Percentiles rank a stretch among this genome's conserved stretches.
Evolutionary conservation across 2,329 filamentous ascomycete genomes (phyloP).

Genomic region (Lachnellula occidentalis): DNA sequence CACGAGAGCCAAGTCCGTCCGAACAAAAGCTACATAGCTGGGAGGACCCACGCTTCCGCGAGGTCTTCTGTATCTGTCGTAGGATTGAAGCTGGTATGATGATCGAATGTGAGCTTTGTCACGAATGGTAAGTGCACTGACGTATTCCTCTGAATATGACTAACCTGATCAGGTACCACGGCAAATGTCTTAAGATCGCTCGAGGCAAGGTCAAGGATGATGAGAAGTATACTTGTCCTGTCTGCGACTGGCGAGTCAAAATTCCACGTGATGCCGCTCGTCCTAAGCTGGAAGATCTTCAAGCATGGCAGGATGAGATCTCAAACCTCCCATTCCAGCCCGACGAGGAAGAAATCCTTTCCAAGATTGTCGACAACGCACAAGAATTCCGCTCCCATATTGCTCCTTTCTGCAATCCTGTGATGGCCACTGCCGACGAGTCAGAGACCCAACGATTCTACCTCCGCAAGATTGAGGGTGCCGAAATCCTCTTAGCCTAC

Average conservation of each 20-base stretch:
- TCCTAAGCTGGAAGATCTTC: constrained; percentile 87
- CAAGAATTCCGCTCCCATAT: constrained; percentile 81
- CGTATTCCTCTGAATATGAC: background rate
- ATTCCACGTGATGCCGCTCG: constrained; percentile 94
- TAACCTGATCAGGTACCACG: constrained; percentile 69
- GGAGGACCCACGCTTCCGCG: constrained; percentile 58
- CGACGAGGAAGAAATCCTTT: constrained; percentile 82
- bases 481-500: constrained; percentile 82
- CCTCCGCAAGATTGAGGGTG: constrained; percentile 92
- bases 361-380: constrained; percentile 81
- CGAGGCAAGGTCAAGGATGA: constrained; percentile 97
- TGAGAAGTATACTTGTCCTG: constrained; percentile 96
- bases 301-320: constrained; percentile 80
- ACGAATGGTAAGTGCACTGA: constrained; percentile 71
- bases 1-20: constrained; percentile 66
- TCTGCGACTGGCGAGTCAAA: constrained; percentile 95
- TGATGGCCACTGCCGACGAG: constrained; percentile 78
- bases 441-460: constrained; percentile 90
- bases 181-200: constrained; percentile 96
- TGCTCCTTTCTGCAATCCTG: constrained; percentile 70
- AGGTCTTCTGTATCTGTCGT: constrained; percentile 96
- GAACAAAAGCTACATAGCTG: constrained; percentile 48
- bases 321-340: constrained; percentile 81
- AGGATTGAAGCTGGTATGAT: constrained; percentile 95
- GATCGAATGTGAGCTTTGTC: constrained; percentile 98